Percentiles rank a stretch among this genome's conserved stretches.
These are phyloP conservation scores for Pythium dissotocum DNA, from an alignment of 352 stramenopile genomes.

Conservation along the genomic window DNA sequence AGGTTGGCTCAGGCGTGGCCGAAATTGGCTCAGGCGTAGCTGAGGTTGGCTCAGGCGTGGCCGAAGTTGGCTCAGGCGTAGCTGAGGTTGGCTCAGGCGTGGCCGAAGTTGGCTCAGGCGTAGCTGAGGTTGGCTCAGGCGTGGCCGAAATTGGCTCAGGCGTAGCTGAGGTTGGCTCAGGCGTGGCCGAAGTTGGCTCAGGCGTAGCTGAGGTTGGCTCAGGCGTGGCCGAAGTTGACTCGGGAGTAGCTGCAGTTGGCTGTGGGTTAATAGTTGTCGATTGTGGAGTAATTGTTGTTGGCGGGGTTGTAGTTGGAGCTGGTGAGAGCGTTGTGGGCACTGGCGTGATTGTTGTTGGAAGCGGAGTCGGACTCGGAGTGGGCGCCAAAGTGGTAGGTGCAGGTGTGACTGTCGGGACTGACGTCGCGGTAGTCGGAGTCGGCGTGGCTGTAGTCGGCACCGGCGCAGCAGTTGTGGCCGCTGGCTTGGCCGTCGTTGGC, in stretches of 20 bases:
- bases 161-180: not conserved
- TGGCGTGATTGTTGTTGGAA: not conserved
- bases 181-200: not conserved
- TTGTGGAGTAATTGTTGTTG: not conserved
- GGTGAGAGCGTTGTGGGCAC: not conserved
- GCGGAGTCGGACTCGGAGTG: not conserved
- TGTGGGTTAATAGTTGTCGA: not conserved
- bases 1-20: not conserved
- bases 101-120: not conserved
- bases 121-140: not conserved
- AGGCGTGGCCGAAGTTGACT: not conserved
- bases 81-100: not conserved
- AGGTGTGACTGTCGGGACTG: not conserved
- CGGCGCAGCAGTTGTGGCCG: not conserved
- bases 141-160: not conserved
- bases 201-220: not conserved
- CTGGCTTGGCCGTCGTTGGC: not conserved
- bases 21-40: not conserved
- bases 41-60: not conserved
- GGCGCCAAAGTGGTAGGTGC: not conserved
- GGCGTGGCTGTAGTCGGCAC: not conserved
- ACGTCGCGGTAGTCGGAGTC: not conserved
- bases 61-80: not conserved
- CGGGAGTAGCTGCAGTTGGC: not conserved
- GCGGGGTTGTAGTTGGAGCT: not conserved